Evolutionary conservation across 305 asterid genomes (phyloP), one percentile per base, ranked within the genome.

Genomic region (Andrographis paniculata): DNA sequence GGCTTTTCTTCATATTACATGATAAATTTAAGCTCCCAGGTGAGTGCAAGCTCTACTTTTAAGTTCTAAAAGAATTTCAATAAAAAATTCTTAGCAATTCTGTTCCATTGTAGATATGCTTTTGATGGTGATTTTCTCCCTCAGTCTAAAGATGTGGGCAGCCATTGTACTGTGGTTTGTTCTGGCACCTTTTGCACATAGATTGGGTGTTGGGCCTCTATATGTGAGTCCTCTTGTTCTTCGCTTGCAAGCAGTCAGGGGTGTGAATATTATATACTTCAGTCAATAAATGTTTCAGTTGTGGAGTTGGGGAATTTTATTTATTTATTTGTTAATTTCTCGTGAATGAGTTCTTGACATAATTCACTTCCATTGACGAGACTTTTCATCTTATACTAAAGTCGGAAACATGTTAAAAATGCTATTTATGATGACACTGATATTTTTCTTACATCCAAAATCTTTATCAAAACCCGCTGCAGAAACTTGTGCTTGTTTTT

Each of bases 21-120:
- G 79, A 88, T 58, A 84, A 67, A 65, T 53, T 84, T 74, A 84
- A 68, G 80, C 24, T 88, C 41, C 95, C 95, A 21, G 94, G 97
- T 88, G 51, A 73, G 77, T 37, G 53, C 58, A 40, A 37, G 24
- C 36, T 62, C 43, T 38, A 18, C 57, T 43, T 30, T 66, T 39
- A 38, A 40, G 52, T 59, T 44, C 7, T 38, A 27, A 6, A 18
- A 45, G 44, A 19, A 31, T 31, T 38, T 47, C 42, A 20, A 31
- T n/a, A 2, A 30, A 48, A 22, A 19, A 24, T 67, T 48, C 73
- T 77, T 23, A 75, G 54, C 19, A 30, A 22, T 56, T 40, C 60
- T 35, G 35, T 21, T 54, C 53, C 52, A 40, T 45, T 59, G 67
- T 62, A 88, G 97, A 79, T 75, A 67, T 84, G 77, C 70, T 88